Evolutionary conservation across 176 grass and related monocot species (phyloP).

Genomic region (Musa acuminata): DNA sequence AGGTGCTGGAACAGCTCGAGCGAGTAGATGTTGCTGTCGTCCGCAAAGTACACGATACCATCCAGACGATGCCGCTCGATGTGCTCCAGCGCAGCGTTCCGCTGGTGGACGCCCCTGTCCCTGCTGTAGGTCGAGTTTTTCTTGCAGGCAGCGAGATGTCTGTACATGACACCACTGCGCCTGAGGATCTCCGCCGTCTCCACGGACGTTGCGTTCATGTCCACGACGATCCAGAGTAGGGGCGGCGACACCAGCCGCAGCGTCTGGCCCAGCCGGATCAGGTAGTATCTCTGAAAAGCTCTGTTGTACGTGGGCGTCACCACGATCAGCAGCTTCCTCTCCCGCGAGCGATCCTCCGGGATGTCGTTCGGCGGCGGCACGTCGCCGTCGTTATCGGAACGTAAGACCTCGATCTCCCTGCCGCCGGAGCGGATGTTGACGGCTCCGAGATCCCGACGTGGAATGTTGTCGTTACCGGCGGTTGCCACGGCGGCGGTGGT

Average conservation of each 20-base stretch:
- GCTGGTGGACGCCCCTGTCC: conserved; percentile 48
- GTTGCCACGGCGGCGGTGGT: neutral
- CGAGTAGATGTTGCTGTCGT: conserved; percentile 89
- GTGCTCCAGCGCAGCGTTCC: conserved; percentile 75
- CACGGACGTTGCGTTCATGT: conserved; percentile 42
- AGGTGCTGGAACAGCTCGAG: conserved; percentile 64
- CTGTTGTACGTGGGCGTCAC: conserved; percentile 70
- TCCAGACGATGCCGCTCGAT: conserved; percentile 76
- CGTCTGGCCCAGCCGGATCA: conserved; percentile 63
- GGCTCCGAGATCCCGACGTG: neutral
- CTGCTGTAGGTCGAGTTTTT: conserved; percentile 13
- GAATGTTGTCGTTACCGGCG: neutral
- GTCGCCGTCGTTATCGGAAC: neutral
- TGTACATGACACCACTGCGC: conserved; percentile 63
- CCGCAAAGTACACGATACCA: conserved; percentile 82
- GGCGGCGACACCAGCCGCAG: conserved; percentile 51
- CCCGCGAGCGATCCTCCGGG: too few relatives aligned
- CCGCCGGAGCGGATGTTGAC: neutral
- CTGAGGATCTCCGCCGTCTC: conserved; percentile 61
- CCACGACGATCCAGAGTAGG: conserved; percentile 69
- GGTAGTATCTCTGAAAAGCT: conserved; percentile 59
- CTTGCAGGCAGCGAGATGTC: conserved; percentile 44
- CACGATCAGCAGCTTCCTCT: conserved; percentile 36
- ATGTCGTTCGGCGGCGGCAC: neutral
- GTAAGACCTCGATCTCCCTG: neutral